Evolutionary conservation across 495 filamentous ascomycete species (phyloP), one percentile per base, ranked within the genome.

Genomic region (Letharia columbiana): DNA sequence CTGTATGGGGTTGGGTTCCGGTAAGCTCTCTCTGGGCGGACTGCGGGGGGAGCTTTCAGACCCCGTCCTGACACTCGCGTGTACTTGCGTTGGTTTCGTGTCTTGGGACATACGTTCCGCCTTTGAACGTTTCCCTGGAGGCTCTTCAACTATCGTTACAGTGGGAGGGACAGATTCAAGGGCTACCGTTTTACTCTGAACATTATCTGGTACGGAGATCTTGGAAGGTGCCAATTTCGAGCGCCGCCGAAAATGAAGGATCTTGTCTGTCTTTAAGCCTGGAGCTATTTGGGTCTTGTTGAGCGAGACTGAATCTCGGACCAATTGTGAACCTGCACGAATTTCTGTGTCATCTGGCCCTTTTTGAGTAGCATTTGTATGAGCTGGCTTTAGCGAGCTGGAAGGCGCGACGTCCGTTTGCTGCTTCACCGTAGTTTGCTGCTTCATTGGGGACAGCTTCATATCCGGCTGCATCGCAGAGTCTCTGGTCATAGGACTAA

Each of bases 261-360:
- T 60, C 62, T 67, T 70, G 11, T 69, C 68, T 28, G 60, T 63
- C 45, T 69, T 69, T 50, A 49, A 64, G 18, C 61, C 61, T 39
- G 66, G 61, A 20, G 28, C n/a, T 47, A 23, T 44, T 40, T 64
- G 60, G 12, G 45, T 44, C 35, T 56, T 66, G 39, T 47, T 31
- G 11, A 61, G 33, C 11, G 59, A 52, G 45, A 66, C 45, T 1
- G 39, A 42, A 56, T 44, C 23, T 35, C 40, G 20, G 33, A 52
- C 58, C n/a, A 31, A 49, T 37, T 50, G 63, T n/a, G 42, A 59
- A 15, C 42, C 60, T 20, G 56, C 42, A 40, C 33, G 63, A 40
- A 31, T 12, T 58, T 13, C 31, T 12, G 54, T 45, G 9, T 10
- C 20, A 9, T 65, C 54, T 37, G 28, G 45, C 13, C 47, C 63